These are phyloP conservation scores for Cordyceps fumosorosea DNA, from an alignment of 2,329 filamentous ascomycete genomes.

Conservation along the genomic window DNA sequence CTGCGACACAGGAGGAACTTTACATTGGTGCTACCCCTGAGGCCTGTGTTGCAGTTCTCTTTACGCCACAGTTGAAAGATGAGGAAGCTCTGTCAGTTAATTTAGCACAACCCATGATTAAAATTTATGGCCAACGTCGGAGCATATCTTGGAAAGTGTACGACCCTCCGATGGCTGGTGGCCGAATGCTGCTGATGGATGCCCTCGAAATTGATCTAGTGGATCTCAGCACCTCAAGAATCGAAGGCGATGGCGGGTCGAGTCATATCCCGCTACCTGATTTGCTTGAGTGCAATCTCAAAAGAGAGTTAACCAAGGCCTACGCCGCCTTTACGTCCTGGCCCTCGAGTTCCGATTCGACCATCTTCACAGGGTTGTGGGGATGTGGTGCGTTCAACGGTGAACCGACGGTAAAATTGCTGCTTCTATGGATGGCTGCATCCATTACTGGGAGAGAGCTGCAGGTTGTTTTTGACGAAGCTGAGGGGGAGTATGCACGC, in stretches of 20 bases:
- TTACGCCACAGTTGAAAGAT: constrained; percentile 24
- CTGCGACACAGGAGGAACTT: constrained; percentile 30
- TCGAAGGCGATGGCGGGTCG: constrained; percentile 10
- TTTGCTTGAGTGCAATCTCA: constrained; percentile 19
- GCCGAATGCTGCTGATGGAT: constrained; percentile 30
- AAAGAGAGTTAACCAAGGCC: constrained; percentile 26
- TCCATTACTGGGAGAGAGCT: constrained; percentile 20
- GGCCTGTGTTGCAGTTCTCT: constrained; percentile 27
- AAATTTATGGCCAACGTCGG: constrained; percentile 24
- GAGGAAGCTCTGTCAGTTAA: constrained; percentile 22
- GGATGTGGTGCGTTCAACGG: constrained; percentile 31
- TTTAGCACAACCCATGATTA: constrained; percentile 24
- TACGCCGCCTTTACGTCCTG: constrained; percentile 22
- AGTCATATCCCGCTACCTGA: constrained; percentile 20
- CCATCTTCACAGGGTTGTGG: constrained; percentile 25
- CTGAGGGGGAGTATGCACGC: background rate
- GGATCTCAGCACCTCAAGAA: constrained; percentile 5
- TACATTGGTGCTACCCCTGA: constrained; percentile 29
- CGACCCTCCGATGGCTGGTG: constrained; percentile 16
- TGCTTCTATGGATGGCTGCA: constrained; percentile 27
- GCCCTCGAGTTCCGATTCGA: constrained; percentile 1
- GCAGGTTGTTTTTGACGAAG: constrained; percentile 16
- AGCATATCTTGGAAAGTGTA: constrained; percentile 21
- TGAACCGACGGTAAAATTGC: constrained; percentile 25
- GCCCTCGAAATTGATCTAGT: constrained; percentile 27